Evolutionary conservation across 768 basidiomycete species (phyloP).

Genomic region (Boletus huronensis): DNA sequence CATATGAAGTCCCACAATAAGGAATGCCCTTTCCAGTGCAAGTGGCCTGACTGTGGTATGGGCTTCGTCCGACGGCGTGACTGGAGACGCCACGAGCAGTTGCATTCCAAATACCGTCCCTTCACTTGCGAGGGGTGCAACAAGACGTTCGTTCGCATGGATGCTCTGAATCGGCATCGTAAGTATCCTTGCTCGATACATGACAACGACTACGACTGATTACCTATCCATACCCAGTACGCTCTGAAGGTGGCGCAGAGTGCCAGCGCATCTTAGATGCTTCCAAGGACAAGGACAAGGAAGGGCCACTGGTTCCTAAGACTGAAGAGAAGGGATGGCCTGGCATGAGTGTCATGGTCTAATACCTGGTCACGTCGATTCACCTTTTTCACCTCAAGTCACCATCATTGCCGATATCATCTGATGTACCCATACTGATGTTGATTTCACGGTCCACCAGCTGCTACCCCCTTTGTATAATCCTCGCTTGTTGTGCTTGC

Average conservation of each 20-base stretch:
- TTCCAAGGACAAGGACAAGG: conserved; percentile 26
- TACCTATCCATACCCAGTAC: conserved; percentile 40
- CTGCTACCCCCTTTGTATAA: neutral
- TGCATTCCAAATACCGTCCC: conserved; percentile 90
- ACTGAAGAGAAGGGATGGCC: conserved; percentile 32
- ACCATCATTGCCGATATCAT: conserved; percentile 19
- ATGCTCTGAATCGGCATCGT: conserved; percentile 92
- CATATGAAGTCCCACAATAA: conserved; percentile 92
- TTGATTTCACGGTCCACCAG: conserved; percentile 13
- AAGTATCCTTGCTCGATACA: conserved; percentile 35
- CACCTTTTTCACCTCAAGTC: conserved; percentile 10
- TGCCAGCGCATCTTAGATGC: conserved; percentile 47
- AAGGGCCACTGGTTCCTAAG: conserved; percentile 24
- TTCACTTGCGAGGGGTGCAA: conserved; percentile 91
- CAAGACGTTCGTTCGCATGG: conserved; percentile 91
- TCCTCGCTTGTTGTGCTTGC: neutral
- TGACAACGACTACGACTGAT: neutral
- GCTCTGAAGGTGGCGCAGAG: conserved; percentile 78
- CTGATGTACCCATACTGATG: conserved; percentile 19
- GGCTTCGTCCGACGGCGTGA: conserved; percentile 93
- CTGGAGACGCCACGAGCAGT: conserved; percentile 91
- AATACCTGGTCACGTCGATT: conserved; percentile 9
- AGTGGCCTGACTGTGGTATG: conserved; percentile 91
- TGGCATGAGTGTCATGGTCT: conserved; percentile 29
- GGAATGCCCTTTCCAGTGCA: conserved; percentile 90